These are phyloP conservation scores for Phialophora expanda DNA, from an alignment of 2,329 filamentous ascomycete species.

Conservation along the genomic window DNA sequence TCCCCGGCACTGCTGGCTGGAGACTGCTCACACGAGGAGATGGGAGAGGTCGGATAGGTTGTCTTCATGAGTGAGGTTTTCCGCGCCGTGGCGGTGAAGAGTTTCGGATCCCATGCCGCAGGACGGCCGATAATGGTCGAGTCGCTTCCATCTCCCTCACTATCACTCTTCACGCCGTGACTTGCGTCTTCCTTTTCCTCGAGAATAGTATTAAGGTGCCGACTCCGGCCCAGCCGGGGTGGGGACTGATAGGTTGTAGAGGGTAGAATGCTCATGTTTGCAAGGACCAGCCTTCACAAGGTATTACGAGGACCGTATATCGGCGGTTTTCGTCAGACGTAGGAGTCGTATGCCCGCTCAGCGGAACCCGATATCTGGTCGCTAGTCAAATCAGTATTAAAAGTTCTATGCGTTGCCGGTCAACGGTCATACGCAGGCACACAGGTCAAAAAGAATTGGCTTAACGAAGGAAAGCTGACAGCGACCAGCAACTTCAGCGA, in stretches of 20 bases:
- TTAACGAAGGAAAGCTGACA: slow-evolving; percentile 34
- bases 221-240: slow-evolving; percentile 63
- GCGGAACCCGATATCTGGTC: slow-evolving; percentile 11
- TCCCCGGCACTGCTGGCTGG: slow-evolving; percentile 67
- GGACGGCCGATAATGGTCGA: slow-evolving; percentile 42
- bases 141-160: slow-evolving; percentile 47
- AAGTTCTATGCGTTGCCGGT: slow-evolving; percentile 31
- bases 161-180: slow-evolving; percentile 43
- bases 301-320: slow-evolving; percentile 10
- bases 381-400: slow-evolving; percentile 29
- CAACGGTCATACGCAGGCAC: slow-evolving; percentile 29
- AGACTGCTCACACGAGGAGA: slow-evolving; percentile 51
- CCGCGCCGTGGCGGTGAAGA: slow-evolving; percentile 35
- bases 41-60: slow-evolving; percentile 37
- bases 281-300: slow-evolving; percentile 31
- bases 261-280: slow-evolving; percentile 50
- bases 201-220: slow-evolving; percentile 68
- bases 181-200: slow-evolving; percentile 56
- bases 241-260: slow-evolving; percentile 58
- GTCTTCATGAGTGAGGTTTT: slow-evolving; percentile 32
- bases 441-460: slow-evolving; percentile 14
- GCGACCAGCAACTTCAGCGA: slow-evolving; percentile 37
- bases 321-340: not conserved
- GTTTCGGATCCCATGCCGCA: slow-evolving; percentile 41
- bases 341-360: slow-evolving; percentile 12